phyloP scores from a whole-genome alignment of 2,329 filamentous ascomycete species.

The Clonostachys solani region DNA sequence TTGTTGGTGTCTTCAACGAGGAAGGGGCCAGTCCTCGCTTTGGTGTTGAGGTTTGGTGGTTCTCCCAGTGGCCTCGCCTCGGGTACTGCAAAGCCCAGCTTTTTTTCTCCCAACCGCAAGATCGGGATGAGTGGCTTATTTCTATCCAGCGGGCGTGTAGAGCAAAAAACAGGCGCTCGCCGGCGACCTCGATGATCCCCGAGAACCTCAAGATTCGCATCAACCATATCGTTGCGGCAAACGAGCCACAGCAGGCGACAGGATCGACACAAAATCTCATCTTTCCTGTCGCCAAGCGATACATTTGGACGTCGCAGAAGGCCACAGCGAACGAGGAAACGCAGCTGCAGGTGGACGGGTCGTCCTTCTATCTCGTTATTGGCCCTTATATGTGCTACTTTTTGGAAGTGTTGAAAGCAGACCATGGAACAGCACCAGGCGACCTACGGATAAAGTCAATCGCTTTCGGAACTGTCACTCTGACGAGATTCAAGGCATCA shows the following conservation, averaged over 20 bases:
- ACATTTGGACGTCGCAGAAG: conserved; percentile 31
- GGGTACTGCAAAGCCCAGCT: conserved; percentile 42
- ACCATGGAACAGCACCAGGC: conserved; percentile 31
- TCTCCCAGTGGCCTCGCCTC: conserved; percentile 33
- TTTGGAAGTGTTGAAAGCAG: conserved; percentile 41
- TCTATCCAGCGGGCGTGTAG: conserved; percentile 38
- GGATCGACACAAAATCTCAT: conserved; percentile 27
- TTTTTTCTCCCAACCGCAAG: conserved; percentile 41
- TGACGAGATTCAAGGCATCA: conserved; percentile 47
- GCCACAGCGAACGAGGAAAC: conserved; percentile 33
- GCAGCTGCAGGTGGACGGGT: conserved; percentile 42
- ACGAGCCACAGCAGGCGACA: conserved; percentile 28
- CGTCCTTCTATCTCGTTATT: conserved; percentile 50
- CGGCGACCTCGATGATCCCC: conserved; percentile 30
- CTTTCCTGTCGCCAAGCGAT: conserved; percentile 48
- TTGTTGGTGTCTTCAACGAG: conserved; percentile 48
- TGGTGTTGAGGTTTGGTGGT: conserved; percentile 55
- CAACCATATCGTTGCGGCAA: conserved; percentile 36
- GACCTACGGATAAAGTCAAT: conserved; percentile 46
- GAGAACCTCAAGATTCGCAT: conserved; percentile 43
- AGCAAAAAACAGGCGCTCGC: conserved; percentile 25
- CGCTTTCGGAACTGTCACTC: conserved; percentile 46
- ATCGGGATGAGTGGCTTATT: conserved; percentile 45
- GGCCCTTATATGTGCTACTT: conserved; percentile 49
- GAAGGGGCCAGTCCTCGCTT: conserved; percentile 44